Evolutionary conservation across 306 rosid genomes (phyloP), one percentile per base, ranked within the genome.

Genomic region (Gastrolobium bilobum): DNA sequence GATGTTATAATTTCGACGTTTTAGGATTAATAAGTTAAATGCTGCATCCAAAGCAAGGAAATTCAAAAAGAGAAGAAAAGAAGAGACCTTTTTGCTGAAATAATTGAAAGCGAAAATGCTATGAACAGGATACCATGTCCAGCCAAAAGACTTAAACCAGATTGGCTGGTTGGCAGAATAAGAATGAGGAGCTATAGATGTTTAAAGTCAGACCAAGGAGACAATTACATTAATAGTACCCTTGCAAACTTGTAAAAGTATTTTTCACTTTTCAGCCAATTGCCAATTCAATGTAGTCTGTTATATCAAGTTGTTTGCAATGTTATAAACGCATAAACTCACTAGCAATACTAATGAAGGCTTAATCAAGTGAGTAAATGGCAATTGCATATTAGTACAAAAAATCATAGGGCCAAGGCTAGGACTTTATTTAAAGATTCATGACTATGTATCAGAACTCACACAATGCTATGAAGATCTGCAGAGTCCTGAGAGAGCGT

Each of bases 381-480:
- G 40, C 26, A 60, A 79, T 44, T 7, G 11, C 54, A 68, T 67
- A 44, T 29, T 13, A 11, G 71, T 20, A 6, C 0, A 10, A 75
- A 13, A 35, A 54, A 52, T 1, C 42, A 60, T 33, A 13, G 10
- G 13, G 29, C 43, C 53, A n/a, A 57, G 42, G 70, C 44, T 37
- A 29, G 2, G 9, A 50, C 13, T 43, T 81, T 9, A 7, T 37
- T 66, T 8, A 8, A 8, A 70, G 43, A 75, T 64, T 68, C 46
- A 77, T 71, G 61, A 50, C 20, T 2, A 50, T 63, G 63, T 39
- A 68, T 37, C 33, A 40, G 43, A 29, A 81, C 97, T 90, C 84
- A 92, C 97, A 0, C 10, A 47, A 37, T 53, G 43, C 82, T 76
- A 13, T 42, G 14, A 13, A 65, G 46, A 79, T 70, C 91, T 14